Evolutionary conservation across 1,139 yeast genomes (phyloP), one percentile per base, ranked within the genome.

Genomic region (Pichiaceae sp.): DNA sequence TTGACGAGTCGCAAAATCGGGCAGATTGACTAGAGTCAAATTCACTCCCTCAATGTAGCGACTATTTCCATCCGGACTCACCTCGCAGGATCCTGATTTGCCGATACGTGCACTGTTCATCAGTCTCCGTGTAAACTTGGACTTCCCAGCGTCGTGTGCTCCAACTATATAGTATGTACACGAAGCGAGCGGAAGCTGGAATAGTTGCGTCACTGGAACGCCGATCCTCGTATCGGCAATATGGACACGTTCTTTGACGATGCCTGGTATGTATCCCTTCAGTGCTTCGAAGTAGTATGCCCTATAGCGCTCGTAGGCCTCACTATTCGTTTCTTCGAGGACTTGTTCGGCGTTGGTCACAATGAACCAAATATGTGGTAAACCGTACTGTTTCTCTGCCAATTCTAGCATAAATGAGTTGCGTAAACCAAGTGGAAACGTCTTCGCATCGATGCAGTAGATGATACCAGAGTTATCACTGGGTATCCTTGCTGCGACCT

Each of bases 71-170:
- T n/a, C n/a, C n/a, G n/a, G n/a, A n/a, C n/a, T n/a, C n/a, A n/a
- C n/a, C n/a, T n/a, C n/a, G n/a, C n/a, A n/a, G n/a, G n/a, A n/a
- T n/a, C n/a, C n/a, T n/a, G n/a, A n/a, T n/a, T n/a, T n/a, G n/a
- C n/a, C n/a, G n/a, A n/a, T n/a, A n/a, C n/a, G n/a, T n/a, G n/a
- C n/a, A n/a, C n/a, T n/a, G n/a, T n/a, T n/a, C n/a, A n/a, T n/a
- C n/a, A n/a, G n/a, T n/a, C n/a, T n/a, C n/a, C n/a, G n/a, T 9
- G 41, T 32, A 16, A 47, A 30, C 8, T 31, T 24, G 28, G 49
- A 39, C 29, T 47, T 47, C 15, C 50, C 50, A 2, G 45, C 16
- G 28, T 47, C 46, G 2, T 42, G 31, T 26, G 42, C 44, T 12
- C 50, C 50, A 21, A 47, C 34, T 6, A 46, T 42, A 34, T 37